Conservation (phyloP, 1,284 basidiomycete genomes). For the Fomitopsis palustris region DNA sequence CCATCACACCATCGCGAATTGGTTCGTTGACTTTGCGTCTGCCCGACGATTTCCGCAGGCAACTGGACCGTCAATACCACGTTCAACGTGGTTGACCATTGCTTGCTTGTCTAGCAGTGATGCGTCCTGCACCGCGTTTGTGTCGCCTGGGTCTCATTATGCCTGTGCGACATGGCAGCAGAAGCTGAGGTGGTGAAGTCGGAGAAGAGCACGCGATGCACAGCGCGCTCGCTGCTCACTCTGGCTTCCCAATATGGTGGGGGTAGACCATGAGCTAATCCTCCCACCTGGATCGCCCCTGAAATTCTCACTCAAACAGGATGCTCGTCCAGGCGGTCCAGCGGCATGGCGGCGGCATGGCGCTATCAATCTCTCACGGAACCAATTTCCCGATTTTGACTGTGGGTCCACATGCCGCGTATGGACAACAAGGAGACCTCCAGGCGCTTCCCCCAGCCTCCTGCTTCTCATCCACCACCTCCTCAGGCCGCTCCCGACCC, state of each 20-base stretch:
- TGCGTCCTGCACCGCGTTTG: neutral
- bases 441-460: constrained; percentile 21
- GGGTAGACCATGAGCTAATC: neutral
- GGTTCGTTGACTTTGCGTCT: too few species aligned
- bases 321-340: neutral
- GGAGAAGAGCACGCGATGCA: neutral
- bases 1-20: too few species aligned
- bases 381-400: constrained; percentile 12
- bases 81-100: too few species aligned
- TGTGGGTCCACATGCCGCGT: constrained; percentile 22
- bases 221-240: neutral
- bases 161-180: neutral
- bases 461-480: constrained; percentile 13
- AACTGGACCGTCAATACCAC: too few species aligned
- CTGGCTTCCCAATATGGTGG: neutral
- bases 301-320: neutral
- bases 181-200: neutral
- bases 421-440: constrained; percentile 20
- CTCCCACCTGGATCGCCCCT: neutral
- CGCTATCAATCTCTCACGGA: neutral
- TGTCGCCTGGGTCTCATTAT: too few species aligned
- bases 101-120: too few species aligned
- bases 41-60: too few species aligned
- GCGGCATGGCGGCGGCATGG: neutral
- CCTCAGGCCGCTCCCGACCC: constrained; percentile 13